phyloP scores from a whole-genome alignment of 441 rosid species.

The Hura crepitans region DNA sequence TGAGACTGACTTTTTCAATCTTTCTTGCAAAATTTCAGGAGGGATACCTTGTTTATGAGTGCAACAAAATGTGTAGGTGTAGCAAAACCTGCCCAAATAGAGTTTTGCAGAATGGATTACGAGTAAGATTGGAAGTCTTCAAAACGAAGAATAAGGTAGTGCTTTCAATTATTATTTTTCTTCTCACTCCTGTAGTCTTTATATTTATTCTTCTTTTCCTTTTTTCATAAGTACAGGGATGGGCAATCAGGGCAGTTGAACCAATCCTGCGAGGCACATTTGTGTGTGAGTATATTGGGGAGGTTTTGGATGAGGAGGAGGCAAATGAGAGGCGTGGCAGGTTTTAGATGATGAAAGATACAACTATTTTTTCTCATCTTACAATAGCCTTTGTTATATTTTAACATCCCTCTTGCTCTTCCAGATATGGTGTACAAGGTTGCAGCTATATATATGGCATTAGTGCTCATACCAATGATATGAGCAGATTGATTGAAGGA shows the following conservation, averaged over 20 bases:
- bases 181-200: slow-evolving; percentile 14
- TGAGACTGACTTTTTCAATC: slow-evolving; percentile 15
- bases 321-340: slow-evolving; percentile 63
- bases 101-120: slow-evolving; percentile 85
- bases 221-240: slow-evolving; percentile 50
- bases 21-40: slow-evolving; percentile 50
- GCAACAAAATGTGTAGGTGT: slow-evolving; percentile 81
- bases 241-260: slow-evolving; percentile 92
- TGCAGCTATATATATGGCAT: slow-evolving; percentile 59
- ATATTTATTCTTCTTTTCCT: slow-evolving; percentile 5
- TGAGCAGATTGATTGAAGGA: slow-evolving; percentile 77
- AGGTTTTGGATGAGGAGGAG: slow-evolving; percentile 66
- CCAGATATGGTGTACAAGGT: slow-evolving; percentile 60
- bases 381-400: slow-evolving; percentile 7
- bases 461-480: slow-evolving; percentile 67
- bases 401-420: slow-evolving; percentile 22
- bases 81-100: slow-evolving; percentile 73
- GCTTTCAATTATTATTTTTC: slow-evolving; percentile 19
- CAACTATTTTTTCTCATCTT: slow-evolving; percentile 12
- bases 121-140: slow-evolving; percentile 72
- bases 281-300: slow-evolving; percentile 84
- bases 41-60: slow-evolving; percentile 98
- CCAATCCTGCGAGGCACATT: slow-evolving; percentile 83
- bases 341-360: slow-evolving; percentile 32
- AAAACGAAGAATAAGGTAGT: slow-evolving; percentile 74